phyloP scores from a whole-genome alignment of 352 stramenopile species.

The Albugo candida region DNA sequence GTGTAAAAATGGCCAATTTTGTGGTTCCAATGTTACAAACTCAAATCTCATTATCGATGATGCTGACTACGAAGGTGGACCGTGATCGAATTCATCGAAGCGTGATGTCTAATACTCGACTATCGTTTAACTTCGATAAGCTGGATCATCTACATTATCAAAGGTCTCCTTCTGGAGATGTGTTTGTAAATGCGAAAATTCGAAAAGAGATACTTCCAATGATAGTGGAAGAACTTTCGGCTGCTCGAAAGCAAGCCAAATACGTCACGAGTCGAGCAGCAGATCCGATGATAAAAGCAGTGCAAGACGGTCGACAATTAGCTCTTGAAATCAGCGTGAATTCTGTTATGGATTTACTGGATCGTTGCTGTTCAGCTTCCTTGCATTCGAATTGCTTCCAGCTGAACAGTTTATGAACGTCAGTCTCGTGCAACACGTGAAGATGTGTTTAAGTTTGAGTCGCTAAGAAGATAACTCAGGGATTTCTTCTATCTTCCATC shows the following conservation, averaged over 20 bases:
- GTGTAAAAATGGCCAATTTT: slow-evolving; percentile 83
- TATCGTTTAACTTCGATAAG: slow-evolving; percentile 75
- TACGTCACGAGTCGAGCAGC: slow-evolving; percentile 98
- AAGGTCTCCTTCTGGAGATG: slow-evolving; percentile 89
- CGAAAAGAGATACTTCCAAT: slow-evolving; percentile 97
- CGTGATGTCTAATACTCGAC: slow-evolving; percentile 99
- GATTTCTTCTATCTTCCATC: slow-evolving; percentile 90
- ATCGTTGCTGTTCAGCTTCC: slow-evolving; percentile 94
- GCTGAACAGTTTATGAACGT: slow-evolving; percentile 95
- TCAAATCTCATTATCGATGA: slow-evolving; percentile 44
- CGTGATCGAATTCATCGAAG: slow-evolving; percentile 98
- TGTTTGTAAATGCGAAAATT: slow-evolving; percentile 86
- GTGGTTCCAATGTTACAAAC: slow-evolving; percentile 92
- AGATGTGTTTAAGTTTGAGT: slow-evolving; percentile 92
- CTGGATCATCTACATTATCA: slow-evolving; percentile 61
- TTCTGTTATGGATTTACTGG: slow-evolving; percentile 99
- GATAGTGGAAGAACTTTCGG: slow-evolving; percentile 96
- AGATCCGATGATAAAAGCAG: slow-evolving; percentile 96
- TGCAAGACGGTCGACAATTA: slow-evolving; percentile 97
- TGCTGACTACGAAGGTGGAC: slow-evolving; percentile 93
- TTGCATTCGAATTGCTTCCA: slow-evolving; percentile 96
- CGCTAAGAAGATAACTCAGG: slow-evolving; percentile 86
- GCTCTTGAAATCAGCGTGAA: slow-evolving; percentile 96
- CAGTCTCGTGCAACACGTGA: slow-evolving; percentile 93
- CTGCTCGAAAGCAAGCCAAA: slow-evolving; percentile 95